Base-by-base conservation (phyloP, 139 green algal species). In the Chlorella sorokiniana region DNA sequence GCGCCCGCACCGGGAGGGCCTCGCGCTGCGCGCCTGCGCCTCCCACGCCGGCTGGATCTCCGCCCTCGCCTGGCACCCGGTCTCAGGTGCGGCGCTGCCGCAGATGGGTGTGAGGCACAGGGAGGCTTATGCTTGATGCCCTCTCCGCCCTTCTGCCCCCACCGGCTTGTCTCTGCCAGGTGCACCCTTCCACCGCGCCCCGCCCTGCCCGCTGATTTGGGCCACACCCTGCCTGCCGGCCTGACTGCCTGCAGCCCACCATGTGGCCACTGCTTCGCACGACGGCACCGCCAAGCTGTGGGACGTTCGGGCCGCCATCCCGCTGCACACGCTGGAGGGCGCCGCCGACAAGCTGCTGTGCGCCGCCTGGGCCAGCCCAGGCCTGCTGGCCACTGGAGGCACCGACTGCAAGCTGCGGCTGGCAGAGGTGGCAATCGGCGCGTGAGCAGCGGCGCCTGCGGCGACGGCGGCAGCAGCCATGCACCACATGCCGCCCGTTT, bases 41-140 rank as follows among this genome's bases (percentile, higher is more conserved):
- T 91, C 86, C 0, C 93, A 97, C 74, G 85, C 76, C 25, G 85
- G 86, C 42, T 97, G 94, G 92, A 89, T 98, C 22, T 78, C 82
- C 2, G 76, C 56, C 3, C 64, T 97, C 2, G 82, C 87, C 0
- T 97, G 94, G 93, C 84, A 90, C 68, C 88, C 89, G 3, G 35
- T 35, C 11, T 93, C 83, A 29, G 73, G 73, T 79, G 73, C 0
- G 31, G 4, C n/a, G 35, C 29, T 38, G 48, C 48, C 14, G 48
- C 14, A n/a, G n/a, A n/a, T n/a, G n/a, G n/a, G n/a, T n/a, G n/a
- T n/a, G n/a, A n/a, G n/a, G n/a, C n/a, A n/a, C n/a, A n/a, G n/a
- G n/a, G n/a, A n/a, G n/a, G n/a, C n/a, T n/a, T n/a, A n/a, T n/a
- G n/a, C n/a, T n/a, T n/a, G n/a, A n/a, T n/a, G n/a, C n/a, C n/a